A percentile compares a stretch with the other conserved stretches of the same genome.
phyloP scores from a whole-genome alignment of 2,329 filamentous ascomycete genomes.

The Fusarium annulatum region DNA sequence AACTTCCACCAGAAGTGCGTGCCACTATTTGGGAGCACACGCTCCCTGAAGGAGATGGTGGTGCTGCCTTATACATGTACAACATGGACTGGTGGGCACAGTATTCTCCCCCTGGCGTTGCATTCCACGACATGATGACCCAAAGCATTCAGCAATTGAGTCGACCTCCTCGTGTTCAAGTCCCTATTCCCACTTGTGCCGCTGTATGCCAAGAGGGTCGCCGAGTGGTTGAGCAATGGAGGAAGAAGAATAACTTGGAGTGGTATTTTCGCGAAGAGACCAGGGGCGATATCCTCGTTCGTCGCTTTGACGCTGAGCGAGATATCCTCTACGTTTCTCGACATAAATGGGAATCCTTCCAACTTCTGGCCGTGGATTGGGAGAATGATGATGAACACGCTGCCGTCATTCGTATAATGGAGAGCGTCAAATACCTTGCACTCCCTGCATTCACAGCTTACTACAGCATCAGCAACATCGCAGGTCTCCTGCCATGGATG shows the following conservation, averaged over 20 bases:
- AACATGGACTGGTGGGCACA: slow-evolving; percentile 25
- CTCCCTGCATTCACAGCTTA: slow-evolving; percentile 44
- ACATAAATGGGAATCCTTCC: slow-evolving; percentile 34
- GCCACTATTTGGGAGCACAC: slow-evolving; percentile 37
- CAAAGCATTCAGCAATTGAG: not conserved
- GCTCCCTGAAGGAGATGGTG: slow-evolving; percentile 17
- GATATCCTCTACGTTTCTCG: slow-evolving; percentile 37
- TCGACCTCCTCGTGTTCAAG: slow-evolving; percentile 19
- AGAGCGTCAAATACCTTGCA: slow-evolving; percentile 35
- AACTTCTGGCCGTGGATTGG: not conserved
- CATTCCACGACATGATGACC: not conserved
- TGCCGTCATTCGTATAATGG: slow-evolving; percentile 9
- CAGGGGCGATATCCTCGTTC: slow-evolving; percentile 19
- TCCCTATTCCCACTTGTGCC: slow-evolving; percentile 21
- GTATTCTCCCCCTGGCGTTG: slow-evolving; percentile 3
- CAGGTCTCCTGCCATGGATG: slow-evolving; percentile 21
- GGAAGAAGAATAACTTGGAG: not conserved
- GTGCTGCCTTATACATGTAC: slow-evolving; percentile 33
- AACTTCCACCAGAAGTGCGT: slow-evolving; percentile 44
- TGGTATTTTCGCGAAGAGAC: slow-evolving; percentile 20
- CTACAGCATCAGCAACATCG: slow-evolving; percentile 36
- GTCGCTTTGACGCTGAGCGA: slow-evolving; percentile 21
- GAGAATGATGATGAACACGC: not conserved
- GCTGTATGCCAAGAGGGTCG: slow-evolving; percentile 42
- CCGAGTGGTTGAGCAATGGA: slow-evolving; percentile 28